Evolutionary conservation across 176 grass and related monocot species (phyloP).

Genomic region (Dendrocalamus sinicus): DNA sequence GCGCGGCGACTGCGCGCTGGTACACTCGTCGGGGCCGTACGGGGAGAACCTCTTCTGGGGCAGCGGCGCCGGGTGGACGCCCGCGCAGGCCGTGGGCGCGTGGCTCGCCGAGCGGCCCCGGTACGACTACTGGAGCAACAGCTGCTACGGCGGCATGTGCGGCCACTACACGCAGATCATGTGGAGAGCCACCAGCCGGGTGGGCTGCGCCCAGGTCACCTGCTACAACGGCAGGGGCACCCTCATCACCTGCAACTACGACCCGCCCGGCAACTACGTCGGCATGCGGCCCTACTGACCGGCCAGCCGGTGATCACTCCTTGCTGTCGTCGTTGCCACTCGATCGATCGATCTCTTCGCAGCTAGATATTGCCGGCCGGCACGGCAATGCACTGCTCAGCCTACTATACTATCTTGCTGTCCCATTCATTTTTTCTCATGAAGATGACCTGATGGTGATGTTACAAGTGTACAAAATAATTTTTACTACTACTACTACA

Average conservation of each 20-base stretch:
- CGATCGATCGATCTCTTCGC: background rate
- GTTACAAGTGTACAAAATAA: slow-evolving; percentile 50
- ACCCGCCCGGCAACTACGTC: slow-evolving; percentile 73
- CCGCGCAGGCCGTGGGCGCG: slow-evolving; percentile 59
- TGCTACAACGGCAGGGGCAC: slow-evolving; percentile 54
- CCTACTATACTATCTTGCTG: background rate
- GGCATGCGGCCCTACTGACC: slow-evolving; percentile 71
- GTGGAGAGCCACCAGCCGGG: slow-evolving; percentile 47
- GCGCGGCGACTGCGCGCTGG: slow-evolving; percentile 73
- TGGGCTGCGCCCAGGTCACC: slow-evolving; percentile 64
- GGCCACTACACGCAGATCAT: slow-evolving; percentile 89
- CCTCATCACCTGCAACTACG: slow-evolving; percentile 81
- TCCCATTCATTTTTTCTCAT: slow-evolving; percentile 20
- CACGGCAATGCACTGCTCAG: background rate
- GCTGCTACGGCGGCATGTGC: slow-evolving; percentile 69
- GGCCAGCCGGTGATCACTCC: background rate
- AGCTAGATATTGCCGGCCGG: slow-evolving; percentile 3
- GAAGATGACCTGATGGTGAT: slow-evolving; percentile 24
- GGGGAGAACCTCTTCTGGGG: slow-evolving; percentile 97
- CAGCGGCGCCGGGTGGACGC: slow-evolving; percentile 63
- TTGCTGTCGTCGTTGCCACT: background rate
- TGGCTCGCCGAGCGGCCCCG: slow-evolving; percentile 63
- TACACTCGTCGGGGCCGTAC: slow-evolving; percentile 72
- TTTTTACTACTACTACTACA: background rate
- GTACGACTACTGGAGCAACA: slow-evolving; percentile 76